phyloP scores from a whole-genome alignment of 371 early-diverging fungal genomes.

The Parasitella parasitica region DNA sequence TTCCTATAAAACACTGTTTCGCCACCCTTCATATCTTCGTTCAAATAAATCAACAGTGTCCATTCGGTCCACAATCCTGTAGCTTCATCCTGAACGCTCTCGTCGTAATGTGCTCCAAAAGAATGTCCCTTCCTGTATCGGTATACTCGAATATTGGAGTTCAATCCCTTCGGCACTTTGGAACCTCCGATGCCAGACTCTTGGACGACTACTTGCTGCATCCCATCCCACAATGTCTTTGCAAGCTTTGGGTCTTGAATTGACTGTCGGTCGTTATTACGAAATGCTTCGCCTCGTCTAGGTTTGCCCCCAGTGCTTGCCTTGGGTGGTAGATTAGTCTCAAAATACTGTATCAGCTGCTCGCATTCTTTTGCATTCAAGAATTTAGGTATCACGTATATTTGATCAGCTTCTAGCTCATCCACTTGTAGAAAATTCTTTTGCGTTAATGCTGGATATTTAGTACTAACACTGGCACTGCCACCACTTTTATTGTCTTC shows the following conservation, averaged over 20 bases:
- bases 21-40: constrained; percentile 59
- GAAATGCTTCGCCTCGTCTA: constrained; percentile 64
- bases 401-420: constrained; percentile 46
- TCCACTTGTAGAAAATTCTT: constrained; percentile 20
- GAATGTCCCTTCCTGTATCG: constrained; percentile 67
- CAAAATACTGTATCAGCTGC: constrained; percentile 41
- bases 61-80: constrained; percentile 55
- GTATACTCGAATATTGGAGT: constrained; percentile 73
- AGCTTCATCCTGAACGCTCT: constrained; percentile 54
- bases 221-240: constrained; percentile 59
- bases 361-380: constrained; percentile 46
- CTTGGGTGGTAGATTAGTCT: constrained; percentile 36
- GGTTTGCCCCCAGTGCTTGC: constrained; percentile 33
- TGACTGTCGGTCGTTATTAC: constrained; percentile 70
- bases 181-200: constrained; percentile 20
- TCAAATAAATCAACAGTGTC: constrained; percentile 71
- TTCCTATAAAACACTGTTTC: constrained; percentile 72
- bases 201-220: constrained; percentile 33
- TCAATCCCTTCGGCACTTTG: constrained; percentile 34
- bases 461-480: not conserved
- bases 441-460: constrained; percentile 5
- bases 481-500: not conserved
- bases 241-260: constrained; percentile 54
- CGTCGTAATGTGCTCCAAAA: constrained; percentile 80
- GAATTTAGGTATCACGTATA: constrained; percentile 50